Percentiles rank a stretch among this genome's conserved stretches.
phyloP scores from a whole-genome alignment of 2,329 filamentous ascomycete genomes.

The Penicillium capsulatum region DNA sequence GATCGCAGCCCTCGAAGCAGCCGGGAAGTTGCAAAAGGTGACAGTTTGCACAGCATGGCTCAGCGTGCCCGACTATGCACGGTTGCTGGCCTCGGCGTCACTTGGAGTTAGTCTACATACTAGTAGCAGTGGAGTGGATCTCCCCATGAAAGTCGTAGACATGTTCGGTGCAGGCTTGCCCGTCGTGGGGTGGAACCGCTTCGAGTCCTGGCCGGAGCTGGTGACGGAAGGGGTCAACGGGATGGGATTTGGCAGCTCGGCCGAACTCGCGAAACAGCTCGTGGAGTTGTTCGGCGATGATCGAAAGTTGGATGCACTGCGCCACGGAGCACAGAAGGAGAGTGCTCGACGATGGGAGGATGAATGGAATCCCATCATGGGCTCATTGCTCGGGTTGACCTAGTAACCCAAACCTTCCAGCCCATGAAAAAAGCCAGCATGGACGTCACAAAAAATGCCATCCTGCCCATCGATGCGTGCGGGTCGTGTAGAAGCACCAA shows the following conservation, averaged over 20 bases:
- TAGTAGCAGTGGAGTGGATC: conserved; percentile 87
- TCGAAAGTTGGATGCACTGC: conserved; percentile 57
- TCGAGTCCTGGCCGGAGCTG: conserved; percentile 86
- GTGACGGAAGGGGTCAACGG: conserved; percentile 84
- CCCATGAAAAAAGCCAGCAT: neutral
- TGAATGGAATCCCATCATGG: conserved; percentile 84
- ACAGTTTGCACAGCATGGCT: conserved; percentile 80
- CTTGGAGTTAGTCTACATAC: conserved; percentile 88
- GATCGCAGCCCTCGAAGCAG: conserved; percentile 58
- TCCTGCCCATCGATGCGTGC: too few relatives aligned
- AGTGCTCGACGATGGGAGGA: conserved; percentile 79
- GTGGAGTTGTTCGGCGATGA: conserved; percentile 59
- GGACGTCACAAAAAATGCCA: too few relatives aligned
- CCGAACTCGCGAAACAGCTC: conserved; percentile 62
- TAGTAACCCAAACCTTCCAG: conserved; percentile 2
- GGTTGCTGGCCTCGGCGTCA: conserved; percentile 77
- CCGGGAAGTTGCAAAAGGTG: conserved; percentile 64
- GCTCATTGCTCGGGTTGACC: conserved; percentile 57
- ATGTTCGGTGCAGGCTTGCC: conserved; percentile 96
- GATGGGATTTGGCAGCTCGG: conserved; percentile 70
- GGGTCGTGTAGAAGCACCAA: too few relatives aligned
- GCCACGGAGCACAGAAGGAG: conserved; percentile 67
- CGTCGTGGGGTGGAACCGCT: conserved; percentile 78
- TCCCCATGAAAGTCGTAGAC: conserved; percentile 99
- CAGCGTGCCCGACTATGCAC: conserved; percentile 76